These are phyloP conservation scores for Podaxis pistillaris DNA, from an alignment of 768 basidiomycete species.

Conservation along the genomic window DNA sequence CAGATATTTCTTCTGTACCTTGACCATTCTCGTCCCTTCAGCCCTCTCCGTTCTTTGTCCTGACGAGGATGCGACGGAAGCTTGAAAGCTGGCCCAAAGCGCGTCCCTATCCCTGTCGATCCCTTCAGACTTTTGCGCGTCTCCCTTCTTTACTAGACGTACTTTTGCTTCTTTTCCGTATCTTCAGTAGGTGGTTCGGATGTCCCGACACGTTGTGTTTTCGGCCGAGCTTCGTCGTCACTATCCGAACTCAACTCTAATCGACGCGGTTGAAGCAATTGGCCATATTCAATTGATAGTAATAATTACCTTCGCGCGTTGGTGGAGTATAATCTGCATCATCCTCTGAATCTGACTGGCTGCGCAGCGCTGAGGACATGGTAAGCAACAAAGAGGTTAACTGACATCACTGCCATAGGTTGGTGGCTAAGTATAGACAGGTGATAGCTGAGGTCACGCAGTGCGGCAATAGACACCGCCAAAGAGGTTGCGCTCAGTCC, in stretches of 20 bases:
- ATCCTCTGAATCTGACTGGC: constrained; percentile 60
- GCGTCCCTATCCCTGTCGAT: constrained; percentile 53
- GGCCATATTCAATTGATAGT: not conserved
- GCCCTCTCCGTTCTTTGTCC: constrained; percentile 18
- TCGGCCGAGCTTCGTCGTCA: constrained; percentile 7
- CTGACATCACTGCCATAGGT: no score
- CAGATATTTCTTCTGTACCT: constrained; percentile 64
- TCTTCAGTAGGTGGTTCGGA: constrained; percentile 28
- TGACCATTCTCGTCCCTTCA: constrained; percentile 45
- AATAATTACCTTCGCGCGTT: constrained; percentile 34
- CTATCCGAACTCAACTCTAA: constrained; percentile 17
- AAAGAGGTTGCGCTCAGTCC: not conserved
- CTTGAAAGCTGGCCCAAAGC: constrained; percentile 70
- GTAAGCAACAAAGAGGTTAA: not conserved
- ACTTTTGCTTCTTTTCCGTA: constrained; percentile 45
- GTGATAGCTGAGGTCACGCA: not conserved
- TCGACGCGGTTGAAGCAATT: not conserved
- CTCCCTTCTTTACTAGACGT: constrained; percentile 1
- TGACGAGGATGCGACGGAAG: constrained; percentile 42
- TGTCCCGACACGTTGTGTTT: not conserved
- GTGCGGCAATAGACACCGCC: not conserved
- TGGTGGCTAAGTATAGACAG: not conserved
- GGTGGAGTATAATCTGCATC: constrained; percentile 71
- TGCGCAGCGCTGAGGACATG: constrained; percentile 6
- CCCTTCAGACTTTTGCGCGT: not conserved